phyloP scores from a whole-genome alignment of 805 yeast species.

The Starmerella tilneyi region DNA sequence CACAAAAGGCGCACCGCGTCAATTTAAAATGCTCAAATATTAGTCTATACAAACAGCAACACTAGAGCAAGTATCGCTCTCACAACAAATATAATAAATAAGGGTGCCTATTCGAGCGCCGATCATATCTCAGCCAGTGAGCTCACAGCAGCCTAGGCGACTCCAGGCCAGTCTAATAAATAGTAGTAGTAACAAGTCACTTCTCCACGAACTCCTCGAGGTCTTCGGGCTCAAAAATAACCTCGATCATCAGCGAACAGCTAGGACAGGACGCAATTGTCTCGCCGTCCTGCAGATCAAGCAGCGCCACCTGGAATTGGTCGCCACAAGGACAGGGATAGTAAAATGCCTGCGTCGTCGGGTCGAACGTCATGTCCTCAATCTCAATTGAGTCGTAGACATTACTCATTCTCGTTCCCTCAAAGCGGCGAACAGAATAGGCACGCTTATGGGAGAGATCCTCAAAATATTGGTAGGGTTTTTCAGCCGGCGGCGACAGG shows the following conservation, averaged over 20 bases:
- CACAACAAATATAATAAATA: no score
- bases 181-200: not conserved
- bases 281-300: slow-evolving; percentile 82
- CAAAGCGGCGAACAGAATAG: not conserved
- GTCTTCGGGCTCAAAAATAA: slow-evolving; percentile 61
- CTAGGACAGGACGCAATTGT: slow-evolving; percentile 88
- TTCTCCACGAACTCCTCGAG: slow-evolving; percentile 19
- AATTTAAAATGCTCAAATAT: no score
- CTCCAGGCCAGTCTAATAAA: not conserved
- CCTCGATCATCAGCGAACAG: slow-evolving; percentile 86
- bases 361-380: slow-evolving; percentile 89
- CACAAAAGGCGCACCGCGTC: no score
- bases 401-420: slow-evolving; percentile 11
- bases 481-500: no score
- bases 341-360: slow-evolving; percentile 67
- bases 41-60: no score
- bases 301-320: slow-evolving; percentile 72
- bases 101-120: no score
- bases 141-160: no score
- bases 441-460: no score
- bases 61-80: no score
- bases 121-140: no score
- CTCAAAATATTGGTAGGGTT: no score
- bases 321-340: slow-evolving; percentile 99
- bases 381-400: slow-evolving; percentile 88